Evolutionary conservation across 805 yeast genomes (phyloP).

Genomic region (Vanderwaltozyma polyspora): DNA sequence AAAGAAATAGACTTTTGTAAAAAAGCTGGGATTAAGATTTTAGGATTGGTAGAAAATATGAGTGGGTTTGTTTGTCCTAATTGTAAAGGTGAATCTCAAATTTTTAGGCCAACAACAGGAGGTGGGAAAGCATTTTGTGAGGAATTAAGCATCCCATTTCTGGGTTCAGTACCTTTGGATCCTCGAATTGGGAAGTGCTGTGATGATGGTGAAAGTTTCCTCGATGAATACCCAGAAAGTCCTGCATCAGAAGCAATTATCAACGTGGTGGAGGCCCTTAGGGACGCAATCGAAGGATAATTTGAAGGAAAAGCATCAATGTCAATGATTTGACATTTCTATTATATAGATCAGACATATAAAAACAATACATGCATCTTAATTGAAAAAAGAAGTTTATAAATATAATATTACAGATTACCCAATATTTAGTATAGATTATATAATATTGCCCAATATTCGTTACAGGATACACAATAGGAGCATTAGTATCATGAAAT

Average conservation of each 20-base stretch:
- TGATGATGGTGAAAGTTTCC: constrained; percentile 75
- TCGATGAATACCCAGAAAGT: constrained; percentile 77
- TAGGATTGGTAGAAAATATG: constrained; percentile 96
- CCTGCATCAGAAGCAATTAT: constrained; percentile 85
- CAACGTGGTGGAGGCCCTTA: constrained; percentile 63
- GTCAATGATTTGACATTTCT: too few species aligned
- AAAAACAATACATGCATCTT: too few species aligned
- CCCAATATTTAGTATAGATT: too few species aligned
- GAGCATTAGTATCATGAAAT: too few species aligned
- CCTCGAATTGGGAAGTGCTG: constrained; percentile 88
- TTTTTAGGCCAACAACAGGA: constrained; percentile 92
- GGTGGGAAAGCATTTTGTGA: constrained; percentile 81
- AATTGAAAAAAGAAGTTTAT: too few species aligned
- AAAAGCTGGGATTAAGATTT: constrained; percentile 74
- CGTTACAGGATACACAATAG: too few species aligned
- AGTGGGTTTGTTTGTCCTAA: constrained; percentile 95
- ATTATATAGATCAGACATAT: too few species aligned
- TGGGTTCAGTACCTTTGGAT: constrained; percentile 92
- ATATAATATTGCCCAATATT: too few species aligned
- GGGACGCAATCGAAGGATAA: constrained; percentile 44
- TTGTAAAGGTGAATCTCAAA: constrained; percentile 81
- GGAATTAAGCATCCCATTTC: constrained; percentile 64
- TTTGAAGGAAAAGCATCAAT: too few species aligned
- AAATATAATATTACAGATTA: too few species aligned
- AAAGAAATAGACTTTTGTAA: constrained; percentile 92